phyloP scores from a whole-genome alignment of 1,284 basidiomycete species.

The Marasmius oreades region DNA sequence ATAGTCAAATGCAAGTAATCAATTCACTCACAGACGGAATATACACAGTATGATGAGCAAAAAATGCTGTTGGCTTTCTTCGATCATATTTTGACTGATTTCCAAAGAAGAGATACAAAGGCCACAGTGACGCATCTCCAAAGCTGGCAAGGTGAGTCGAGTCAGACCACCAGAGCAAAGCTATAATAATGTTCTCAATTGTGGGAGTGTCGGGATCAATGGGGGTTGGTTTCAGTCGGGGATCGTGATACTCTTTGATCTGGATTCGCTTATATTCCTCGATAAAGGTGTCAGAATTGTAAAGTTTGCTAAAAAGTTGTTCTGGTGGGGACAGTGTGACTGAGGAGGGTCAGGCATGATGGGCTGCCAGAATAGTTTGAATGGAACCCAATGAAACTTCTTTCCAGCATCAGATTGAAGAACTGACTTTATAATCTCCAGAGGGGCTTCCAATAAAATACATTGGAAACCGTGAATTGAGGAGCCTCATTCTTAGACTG shows the following conservation, averaged over 20 bases:
- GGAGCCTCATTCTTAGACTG: neutral
- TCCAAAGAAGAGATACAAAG: constrained; percentile 32
- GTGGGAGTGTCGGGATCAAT: constrained; percentile 8
- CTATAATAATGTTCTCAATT: constrained; percentile 23
- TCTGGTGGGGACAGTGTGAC: neutral
- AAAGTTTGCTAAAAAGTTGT: neutral
- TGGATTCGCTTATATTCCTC: constrained; percentile 4
- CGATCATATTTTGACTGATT: constrained; percentile 34
- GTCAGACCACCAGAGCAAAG: constrained; percentile 34
- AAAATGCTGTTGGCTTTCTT: constrained; percentile 16
- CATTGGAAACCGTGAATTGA: constrained; percentile 23
- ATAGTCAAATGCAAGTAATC: neutral
- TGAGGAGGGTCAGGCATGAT: neutral
- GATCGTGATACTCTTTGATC: neutral
- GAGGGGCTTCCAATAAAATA: constrained; percentile 23
- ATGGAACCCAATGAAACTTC: constrained; percentile 28
- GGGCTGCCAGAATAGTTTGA: constrained; percentile 18
- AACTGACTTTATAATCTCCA: constrained; percentile 23
- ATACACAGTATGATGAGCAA: constrained; percentile 32
- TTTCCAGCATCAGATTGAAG: constrained; percentile 22
- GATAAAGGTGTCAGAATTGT: constrained; percentile 2
- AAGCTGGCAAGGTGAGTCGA: constrained; percentile 33
- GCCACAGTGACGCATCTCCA: constrained; percentile 32
- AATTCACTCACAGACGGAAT: constrained; percentile 24
- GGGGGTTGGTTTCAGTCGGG: neutral